Conservation (phyloP, 495 filamentous ascomycete species). For the Penicillium simplicissimum region DNA sequence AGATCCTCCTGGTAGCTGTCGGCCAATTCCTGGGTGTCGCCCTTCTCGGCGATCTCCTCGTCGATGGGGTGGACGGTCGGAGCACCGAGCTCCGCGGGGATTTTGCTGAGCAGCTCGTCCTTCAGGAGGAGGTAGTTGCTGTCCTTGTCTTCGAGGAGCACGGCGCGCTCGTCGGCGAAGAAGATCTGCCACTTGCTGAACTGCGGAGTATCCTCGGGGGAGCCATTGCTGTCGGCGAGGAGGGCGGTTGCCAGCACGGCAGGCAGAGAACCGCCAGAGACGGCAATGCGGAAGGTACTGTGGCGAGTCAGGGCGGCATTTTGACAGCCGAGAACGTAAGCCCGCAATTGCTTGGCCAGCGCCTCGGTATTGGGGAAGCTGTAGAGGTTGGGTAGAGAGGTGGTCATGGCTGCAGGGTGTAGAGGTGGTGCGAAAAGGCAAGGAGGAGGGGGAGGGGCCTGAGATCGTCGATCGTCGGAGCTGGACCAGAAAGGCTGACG, state of each 20-base stretch:
- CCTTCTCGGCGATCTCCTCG: constrained; percentile 65
- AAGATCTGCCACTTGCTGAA: constrained; percentile 96
- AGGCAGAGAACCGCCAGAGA: constrained; percentile 94
- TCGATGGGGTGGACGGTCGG: constrained; percentile 82
- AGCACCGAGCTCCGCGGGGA: constrained; percentile 62
- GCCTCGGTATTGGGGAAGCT: constrained; percentile 66
- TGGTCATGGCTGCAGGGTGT: constrained; percentile 37
- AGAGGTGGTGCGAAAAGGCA: constrained; percentile 7
- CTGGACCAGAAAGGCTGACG: neutral
- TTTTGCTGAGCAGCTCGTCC: constrained; percentile 82
- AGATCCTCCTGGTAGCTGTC: constrained; percentile 92
- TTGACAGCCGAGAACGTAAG: constrained; percentile 79
- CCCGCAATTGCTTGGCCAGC: constrained; percentile 72
- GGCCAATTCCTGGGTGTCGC: constrained; percentile 87
- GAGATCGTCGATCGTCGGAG: constrained; percentile 5
- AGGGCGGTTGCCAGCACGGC: constrained; percentile 80
- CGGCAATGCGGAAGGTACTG: constrained; percentile 80
- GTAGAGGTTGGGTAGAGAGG: constrained; percentile 75
- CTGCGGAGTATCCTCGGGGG: constrained; percentile 60
- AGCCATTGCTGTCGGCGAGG: constrained; percentile 58
- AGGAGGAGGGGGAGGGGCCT: neutral
- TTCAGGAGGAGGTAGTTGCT: constrained; percentile 92
- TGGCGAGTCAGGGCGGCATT: constrained; percentile 77
- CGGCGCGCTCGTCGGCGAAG: constrained; percentile 95
- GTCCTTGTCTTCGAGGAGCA: constrained; percentile 86